Conservation (phyloP, 345 rosid species). For the Kandelia obovata region DNA sequence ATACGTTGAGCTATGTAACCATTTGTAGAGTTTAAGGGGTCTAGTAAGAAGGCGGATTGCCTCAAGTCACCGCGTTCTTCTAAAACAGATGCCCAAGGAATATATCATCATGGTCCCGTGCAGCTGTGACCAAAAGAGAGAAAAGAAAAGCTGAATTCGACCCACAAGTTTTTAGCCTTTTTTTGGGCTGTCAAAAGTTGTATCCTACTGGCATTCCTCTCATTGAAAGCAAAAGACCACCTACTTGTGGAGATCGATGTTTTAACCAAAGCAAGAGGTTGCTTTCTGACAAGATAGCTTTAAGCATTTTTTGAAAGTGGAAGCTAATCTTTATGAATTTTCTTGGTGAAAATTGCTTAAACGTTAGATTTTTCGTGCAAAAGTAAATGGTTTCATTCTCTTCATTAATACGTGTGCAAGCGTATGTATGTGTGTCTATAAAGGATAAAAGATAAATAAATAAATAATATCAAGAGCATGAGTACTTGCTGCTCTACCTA, state of each 20-base stretch:
- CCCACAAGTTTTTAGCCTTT: slow-evolving; percentile 3
- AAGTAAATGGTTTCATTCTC: not conserved
- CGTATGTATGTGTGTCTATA: not conserved
- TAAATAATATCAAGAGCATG: too few species aligned
- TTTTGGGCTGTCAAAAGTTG: slow-evolving; percentile 14
- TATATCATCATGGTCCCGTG: not conserved
- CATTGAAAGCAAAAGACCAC: slow-evolving; percentile 22
- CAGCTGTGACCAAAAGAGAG: not conserved
- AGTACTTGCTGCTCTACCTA: too few species aligned
- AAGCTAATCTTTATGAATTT: not conserved
- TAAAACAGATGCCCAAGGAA: too few species aligned
- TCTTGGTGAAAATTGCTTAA: not conserved
- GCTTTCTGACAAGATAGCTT: slow-evolving; percentile 26
- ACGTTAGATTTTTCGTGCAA: not conserved
- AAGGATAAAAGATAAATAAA: not conserved
- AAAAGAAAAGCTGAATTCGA: slow-evolving; percentile 7
- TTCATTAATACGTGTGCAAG: not conserved
- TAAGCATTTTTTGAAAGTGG: slow-evolving; percentile 10
- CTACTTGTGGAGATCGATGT: not conserved
- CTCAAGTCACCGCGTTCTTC: too few species aligned
- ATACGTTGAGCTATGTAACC: too few species aligned
- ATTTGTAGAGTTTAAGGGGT: too few species aligned
- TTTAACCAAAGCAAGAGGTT: slow-evolving; percentile 14
- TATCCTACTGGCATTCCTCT: slow-evolving; percentile 11
- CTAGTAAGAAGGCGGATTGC: too few species aligned